These are phyloP conservation scores for Auricularia cornea DNA, from an alignment of 768 basidiomycete species.

Conservation along the genomic window DNA sequence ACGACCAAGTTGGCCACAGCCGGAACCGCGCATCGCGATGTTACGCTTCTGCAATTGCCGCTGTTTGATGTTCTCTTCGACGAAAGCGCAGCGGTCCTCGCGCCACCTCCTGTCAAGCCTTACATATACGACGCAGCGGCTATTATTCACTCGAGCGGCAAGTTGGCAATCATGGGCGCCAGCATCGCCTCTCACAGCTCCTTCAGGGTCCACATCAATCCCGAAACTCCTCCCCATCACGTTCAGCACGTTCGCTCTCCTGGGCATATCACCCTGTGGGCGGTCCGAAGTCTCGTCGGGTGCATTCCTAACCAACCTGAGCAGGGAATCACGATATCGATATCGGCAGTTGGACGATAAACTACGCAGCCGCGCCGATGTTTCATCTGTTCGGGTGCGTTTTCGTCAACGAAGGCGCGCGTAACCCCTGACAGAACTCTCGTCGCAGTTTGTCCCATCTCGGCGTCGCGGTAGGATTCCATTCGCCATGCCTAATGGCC, in stretches of 20 bases:
- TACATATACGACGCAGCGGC: constrained; percentile 12
- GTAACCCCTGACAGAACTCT: not conserved
- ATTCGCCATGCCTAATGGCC: not conserved
- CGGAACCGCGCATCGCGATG: not conserved
- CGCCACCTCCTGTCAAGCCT: constrained; percentile 9
- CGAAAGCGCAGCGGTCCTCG: constrained; percentile 2
- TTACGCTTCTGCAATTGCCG: constrained; percentile 9
- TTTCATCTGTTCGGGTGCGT: not conserved
- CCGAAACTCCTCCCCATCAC: not conserved
- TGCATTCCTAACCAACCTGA: not conserved
- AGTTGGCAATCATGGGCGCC: not conserved
- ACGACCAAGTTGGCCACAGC: not conserved
- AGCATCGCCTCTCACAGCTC: not conserved
- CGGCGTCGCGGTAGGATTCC: not conserved
- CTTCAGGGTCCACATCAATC: not conserved
- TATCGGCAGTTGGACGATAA: not conserved
- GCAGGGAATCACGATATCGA: not conserved
- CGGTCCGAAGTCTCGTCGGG: not conserved
- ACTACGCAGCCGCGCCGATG: not conserved
- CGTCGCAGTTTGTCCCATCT: not conserved
- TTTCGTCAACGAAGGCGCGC: not conserved
- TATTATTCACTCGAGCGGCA: constrained; percentile 23
- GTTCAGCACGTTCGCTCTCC: not conserved
- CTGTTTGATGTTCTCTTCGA: constrained; percentile 15
- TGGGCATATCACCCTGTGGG: not conserved